Conservation (phyloP, 2,329 filamentous ascomycete genomes). For the Fonsecaea monophora region DNA sequence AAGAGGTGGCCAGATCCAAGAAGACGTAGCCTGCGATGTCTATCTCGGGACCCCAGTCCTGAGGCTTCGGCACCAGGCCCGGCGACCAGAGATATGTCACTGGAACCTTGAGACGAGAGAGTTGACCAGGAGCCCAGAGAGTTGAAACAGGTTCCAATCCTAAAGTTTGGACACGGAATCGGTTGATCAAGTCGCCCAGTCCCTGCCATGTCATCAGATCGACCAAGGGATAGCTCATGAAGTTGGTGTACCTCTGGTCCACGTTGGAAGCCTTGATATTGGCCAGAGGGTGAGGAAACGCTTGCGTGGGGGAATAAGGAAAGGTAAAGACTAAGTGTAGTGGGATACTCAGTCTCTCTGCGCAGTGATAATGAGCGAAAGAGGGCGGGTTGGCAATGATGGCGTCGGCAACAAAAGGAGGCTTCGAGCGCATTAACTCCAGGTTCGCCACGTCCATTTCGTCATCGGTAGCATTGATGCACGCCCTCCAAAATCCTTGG, state of each 20-base stretch:
- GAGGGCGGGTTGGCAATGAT: constrained; percentile 50
- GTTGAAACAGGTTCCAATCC: constrained; percentile 76
- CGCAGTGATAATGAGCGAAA: constrained; percentile 49
- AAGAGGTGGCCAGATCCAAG: constrained; percentile 56
- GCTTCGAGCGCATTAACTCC: constrained; percentile 68
- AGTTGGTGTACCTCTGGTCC: constrained; percentile 76
- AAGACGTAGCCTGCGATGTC: constrained; percentile 63
- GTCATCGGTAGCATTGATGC: constrained; percentile 71
- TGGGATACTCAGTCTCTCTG: constrained; percentile 46
- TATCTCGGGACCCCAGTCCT: constrained; percentile 62
- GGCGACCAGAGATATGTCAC: constrained; percentile 73
- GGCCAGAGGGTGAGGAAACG: constrained; percentile 77
- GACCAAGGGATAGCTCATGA: constrained; percentile 74
- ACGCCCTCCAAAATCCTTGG: constrained; percentile 80
- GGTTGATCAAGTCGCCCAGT: constrained; percentile 77
- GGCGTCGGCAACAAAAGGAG: constrained; percentile 47
- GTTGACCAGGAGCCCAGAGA: constrained; percentile 76
- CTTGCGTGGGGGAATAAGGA: constrained; percentile 75
- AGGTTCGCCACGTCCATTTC: constrained; percentile 66
- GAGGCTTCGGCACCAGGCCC: constrained; percentile 59
- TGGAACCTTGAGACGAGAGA: constrained; percentile 75
- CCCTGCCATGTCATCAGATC: constrained; percentile 44
- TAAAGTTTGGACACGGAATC: constrained; percentile 72
- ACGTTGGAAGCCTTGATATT: constrained; percentile 76
- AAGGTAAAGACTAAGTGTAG: constrained; percentile 53